Base-by-base conservation (phyloP, 805 yeast species). In the Wickerhamomyces queroliae region DNA sequence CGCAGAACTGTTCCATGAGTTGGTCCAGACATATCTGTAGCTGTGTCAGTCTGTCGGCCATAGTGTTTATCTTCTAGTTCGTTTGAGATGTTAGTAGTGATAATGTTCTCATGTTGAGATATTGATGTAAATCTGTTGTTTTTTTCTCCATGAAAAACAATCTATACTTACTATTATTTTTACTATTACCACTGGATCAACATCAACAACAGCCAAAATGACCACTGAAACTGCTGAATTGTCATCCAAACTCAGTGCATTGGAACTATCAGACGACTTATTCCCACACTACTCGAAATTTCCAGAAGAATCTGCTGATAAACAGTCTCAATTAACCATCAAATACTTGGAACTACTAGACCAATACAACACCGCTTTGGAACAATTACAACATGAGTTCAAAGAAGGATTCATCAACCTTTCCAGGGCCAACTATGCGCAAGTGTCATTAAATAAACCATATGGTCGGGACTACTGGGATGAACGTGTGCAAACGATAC, bases 21-120 rank as follows among this genome's bases (percentile, higher is more conserved):
- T 76, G 70, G 59, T 90, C 98, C 27, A 90, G 67, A 50, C 96
- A 87, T 33, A 85, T 73, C 54, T 90, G 98, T 19, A 90, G 71
- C 58, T 90, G 98, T 2, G 96, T 87, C 27, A 90, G 67, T 55
- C 96, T 70, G 62, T 90, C 98, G 0, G 95, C 71, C 95, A 85
- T 82, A 26, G 22, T 37, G 33, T 17, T 16, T 27, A 12, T 36
- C 23, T 18, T 7, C 13, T 17, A n/a, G n/a, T n/a, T n/a, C n/a
- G n/a, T n/a, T n/a, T n/a, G n/a, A n/a, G n/a, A n/a, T n/a, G n/a
- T n/a, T n/a, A n/a, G n/a, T 18, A 5, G 22, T 30, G 15, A 6
- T 7, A 23, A 23, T 23, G 25, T 8, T 8, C 11, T 8, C 11
- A 11, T 23, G 25, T 8, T 23, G 8, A 11, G 25, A 23, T 23